These are phyloP conservation scores for Astraeus odoratus DNA, from an alignment of 768 basidiomycete species.

Conservation along the genomic window DNA sequence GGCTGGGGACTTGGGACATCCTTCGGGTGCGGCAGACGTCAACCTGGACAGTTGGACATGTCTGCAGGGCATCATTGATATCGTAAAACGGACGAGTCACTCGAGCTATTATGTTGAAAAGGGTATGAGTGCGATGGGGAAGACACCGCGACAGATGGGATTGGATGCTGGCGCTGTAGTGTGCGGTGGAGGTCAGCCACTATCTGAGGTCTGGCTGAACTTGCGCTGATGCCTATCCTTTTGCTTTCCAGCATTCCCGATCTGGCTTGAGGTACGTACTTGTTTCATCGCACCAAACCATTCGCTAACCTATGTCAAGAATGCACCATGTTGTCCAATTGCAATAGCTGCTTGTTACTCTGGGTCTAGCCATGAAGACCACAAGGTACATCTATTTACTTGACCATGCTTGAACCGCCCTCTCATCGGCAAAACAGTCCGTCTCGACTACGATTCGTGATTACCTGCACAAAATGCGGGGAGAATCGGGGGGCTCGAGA, in stretches of 20 bases:
- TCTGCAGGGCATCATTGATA: constrained; percentile 72
- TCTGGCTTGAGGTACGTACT: constrained; percentile 66
- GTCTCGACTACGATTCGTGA: constrained; percentile 61
- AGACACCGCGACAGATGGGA: constrained; percentile 66
- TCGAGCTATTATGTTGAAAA: constrained; percentile 85
- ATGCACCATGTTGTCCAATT: constrained; percentile 78
- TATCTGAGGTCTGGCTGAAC: not conserved
- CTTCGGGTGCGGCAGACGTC: constrained; percentile 63
- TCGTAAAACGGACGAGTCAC: constrained; percentile 75
- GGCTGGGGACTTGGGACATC: constrained; percentile 70
- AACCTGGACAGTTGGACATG: constrained; percentile 76
- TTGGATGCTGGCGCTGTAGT: constrained; percentile 58
- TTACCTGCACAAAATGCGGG: constrained; percentile 54
- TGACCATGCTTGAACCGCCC: constrained; percentile 3
- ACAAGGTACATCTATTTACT: constrained; percentile 45
- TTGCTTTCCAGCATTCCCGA: constrained; percentile 60
- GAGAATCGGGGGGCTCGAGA: constrained; percentile 13
- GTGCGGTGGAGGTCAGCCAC: constrained; percentile 67
- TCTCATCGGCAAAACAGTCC: constrained; percentile 34
- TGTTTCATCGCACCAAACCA: not conserved
- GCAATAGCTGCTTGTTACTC: constrained; percentile 75
- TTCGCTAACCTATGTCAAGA: constrained; percentile 34
- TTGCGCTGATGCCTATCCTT: constrained; percentile 3
- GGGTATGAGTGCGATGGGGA: constrained; percentile 79
- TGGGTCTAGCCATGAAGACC: constrained; percentile 75